These are phyloP conservation scores for Neonectria neomacrospora DNA, from an alignment of 2,329 filamentous ascomycete species.

Conservation along the genomic window DNA sequence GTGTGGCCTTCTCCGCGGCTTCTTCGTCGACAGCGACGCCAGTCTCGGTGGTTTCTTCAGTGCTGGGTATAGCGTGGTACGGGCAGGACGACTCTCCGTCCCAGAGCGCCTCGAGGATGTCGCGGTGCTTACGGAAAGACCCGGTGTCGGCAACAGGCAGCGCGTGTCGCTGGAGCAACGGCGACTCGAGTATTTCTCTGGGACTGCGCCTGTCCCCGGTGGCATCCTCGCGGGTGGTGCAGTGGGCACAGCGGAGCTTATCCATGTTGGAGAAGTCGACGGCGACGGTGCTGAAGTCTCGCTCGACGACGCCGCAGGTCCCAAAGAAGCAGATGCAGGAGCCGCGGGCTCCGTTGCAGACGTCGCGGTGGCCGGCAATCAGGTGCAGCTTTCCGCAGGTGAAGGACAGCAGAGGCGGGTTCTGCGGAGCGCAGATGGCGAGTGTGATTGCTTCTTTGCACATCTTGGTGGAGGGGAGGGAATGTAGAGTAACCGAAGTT, in stretches of 20 bases:
- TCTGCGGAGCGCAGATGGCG: slow-evolving; percentile 37
- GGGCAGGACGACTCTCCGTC: slow-evolving; percentile 21
- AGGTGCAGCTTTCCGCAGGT: slow-evolving; percentile 43
- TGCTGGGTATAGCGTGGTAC: slow-evolving; percentile 5
- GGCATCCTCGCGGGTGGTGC: slow-evolving; percentile 32
- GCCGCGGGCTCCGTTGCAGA: slow-evolving; percentile 31
- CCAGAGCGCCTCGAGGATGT: slow-evolving; percentile 22
- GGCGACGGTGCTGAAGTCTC: background rate
- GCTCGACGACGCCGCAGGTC: slow-evolving; percentile 35
- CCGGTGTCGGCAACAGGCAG: background rate
- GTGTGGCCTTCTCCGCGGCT: background rate
- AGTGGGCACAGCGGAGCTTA: slow-evolving; percentile 31
- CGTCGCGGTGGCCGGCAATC: slow-evolving; percentile 23
- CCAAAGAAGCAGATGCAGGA: slow-evolving; percentile 41
- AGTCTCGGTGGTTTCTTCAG: background rate
- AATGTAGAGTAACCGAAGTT: background rate
- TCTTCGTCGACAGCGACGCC: background rate
- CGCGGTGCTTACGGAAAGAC: background rate
- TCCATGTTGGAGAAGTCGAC: slow-evolving; percentile 22
- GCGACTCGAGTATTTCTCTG: slow-evolving; percentile 31
- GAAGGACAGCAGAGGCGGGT: slow-evolving; percentile 7
- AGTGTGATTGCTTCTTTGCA: slow-evolving; percentile 38
- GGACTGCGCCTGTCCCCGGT: slow-evolving; percentile 23
- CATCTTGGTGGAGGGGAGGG: slow-evolving; percentile 30
- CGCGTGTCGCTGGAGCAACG: slow-evolving; percentile 22